Conservation (phyloP, 1,139 yeast genomes). For the Hansenula sp. region DNA sequence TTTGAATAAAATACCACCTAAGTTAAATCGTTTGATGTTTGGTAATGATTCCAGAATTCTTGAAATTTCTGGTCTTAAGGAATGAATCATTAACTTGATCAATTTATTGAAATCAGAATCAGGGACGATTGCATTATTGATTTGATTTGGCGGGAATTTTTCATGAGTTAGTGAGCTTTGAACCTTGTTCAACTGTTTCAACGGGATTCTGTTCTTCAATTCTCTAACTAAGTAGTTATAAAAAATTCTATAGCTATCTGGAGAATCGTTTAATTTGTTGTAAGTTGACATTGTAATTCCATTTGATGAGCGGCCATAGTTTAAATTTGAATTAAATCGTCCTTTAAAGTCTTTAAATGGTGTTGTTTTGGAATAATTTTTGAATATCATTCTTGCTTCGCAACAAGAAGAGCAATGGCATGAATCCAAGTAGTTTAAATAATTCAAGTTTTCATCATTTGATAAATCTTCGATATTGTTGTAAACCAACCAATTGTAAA, state of each 20-base stretch:
- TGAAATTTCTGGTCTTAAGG: slow-evolving; percentile 9
- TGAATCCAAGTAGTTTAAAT: slow-evolving; percentile 17
- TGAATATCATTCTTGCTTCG: slow-evolving; percentile 16
- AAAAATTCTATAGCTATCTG: slow-evolving; percentile 20
- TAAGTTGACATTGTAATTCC: slow-evolving; percentile 6
- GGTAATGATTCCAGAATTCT: slow-evolving; percentile 7
- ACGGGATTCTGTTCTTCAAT: slow-evolving; percentile 21
- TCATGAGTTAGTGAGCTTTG: slow-evolving; percentile 13
- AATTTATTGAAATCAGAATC: slow-evolving; percentile 8
- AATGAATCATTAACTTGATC: slow-evolving; percentile 14
- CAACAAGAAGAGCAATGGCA: slow-evolving; percentile 20
- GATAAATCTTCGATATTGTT: slow-evolving; percentile 16
- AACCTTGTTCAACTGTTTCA: slow-evolving; percentile 17
- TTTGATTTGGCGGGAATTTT: slow-evolving; percentile 12
- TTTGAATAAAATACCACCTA: slow-evolving; percentile 17
- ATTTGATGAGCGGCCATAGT: slow-evolving; percentile 7
- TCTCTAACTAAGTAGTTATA: slow-evolving; percentile 21
- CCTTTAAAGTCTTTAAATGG: slow-evolving; percentile 23
- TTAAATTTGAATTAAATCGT: slow-evolving; percentile 17
- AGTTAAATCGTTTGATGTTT: slow-evolving; percentile 10
- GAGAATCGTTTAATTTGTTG: slow-evolving; percentile 9
- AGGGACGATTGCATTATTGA: slow-evolving; percentile 9
- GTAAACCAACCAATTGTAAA: slow-evolving; percentile 26
- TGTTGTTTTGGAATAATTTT: slow-evolving; percentile 10
- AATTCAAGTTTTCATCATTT: slow-evolving; percentile 17